These are phyloP conservation scores for Oryza longistaminata DNA, from an alignment of 176 grass and related monocot species.

Conservation along the genomic window DNA sequence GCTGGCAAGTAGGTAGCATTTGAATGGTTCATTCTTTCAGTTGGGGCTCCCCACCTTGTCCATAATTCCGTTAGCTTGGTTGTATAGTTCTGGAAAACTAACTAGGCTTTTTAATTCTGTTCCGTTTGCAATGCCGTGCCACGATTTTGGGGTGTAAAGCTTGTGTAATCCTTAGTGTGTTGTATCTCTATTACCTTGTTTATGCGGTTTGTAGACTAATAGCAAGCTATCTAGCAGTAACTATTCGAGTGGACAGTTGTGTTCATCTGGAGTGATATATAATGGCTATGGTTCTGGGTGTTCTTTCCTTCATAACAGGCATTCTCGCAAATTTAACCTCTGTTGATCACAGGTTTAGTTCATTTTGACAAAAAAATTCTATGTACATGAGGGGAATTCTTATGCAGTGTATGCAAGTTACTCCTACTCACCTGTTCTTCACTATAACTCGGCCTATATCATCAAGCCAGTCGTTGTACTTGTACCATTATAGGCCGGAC, in stretches of 20 bases:
- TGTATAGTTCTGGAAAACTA: slow-evolving; percentile 48
- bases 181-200: slow-evolving; percentile 8
- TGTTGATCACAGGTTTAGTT: not conserved
- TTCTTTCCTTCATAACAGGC: not conserved
- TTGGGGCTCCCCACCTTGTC: slow-evolving; percentile 33
- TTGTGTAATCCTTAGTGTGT: slow-evolving; percentile 26
- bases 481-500: not conserved
- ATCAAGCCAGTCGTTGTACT: not conserved
- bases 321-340: not conserved
- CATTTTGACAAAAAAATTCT: not conserved
- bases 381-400: too few species aligned
- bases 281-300: not conserved
- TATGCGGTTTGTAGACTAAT: slow-evolving; percentile 33
- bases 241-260: not conserved
- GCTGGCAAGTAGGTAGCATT: slow-evolving; percentile 47
- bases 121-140: not conserved
- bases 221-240: slow-evolving; percentile 9
- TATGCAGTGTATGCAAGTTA: not conserved
- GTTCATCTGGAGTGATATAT: not conserved
- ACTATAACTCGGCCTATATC: not conserved
- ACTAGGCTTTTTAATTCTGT: slow-evolving; percentile 30
- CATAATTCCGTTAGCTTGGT: slow-evolving; percentile 48
- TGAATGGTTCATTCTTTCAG: slow-evolving; percentile 46
- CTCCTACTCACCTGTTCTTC: not conserved
- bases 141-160: slow-evolving; percentile 57